Base-by-base conservation (phyloP, 148 eudicot genomes). In the Diospyros kaki region DNA sequence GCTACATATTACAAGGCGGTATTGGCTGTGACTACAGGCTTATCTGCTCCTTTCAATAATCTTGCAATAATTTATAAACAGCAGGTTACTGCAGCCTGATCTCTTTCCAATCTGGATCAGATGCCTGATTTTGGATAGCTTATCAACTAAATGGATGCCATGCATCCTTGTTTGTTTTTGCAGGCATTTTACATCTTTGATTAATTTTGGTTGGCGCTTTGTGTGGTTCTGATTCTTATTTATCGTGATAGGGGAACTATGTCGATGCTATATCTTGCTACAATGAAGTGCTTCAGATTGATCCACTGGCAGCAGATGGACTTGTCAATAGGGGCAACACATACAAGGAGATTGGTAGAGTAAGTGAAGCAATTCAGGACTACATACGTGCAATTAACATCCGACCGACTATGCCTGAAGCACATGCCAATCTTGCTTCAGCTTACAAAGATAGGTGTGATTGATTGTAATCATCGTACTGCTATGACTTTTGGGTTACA, bases 401-500 rank as follows among this genome's bases (percentile, higher is more conserved):
- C 46, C 89, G 98, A 8, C 98, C 98, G 69, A 73, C 84, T 76
- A 88, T 91, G 96, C 93, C 98, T 66, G 98, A 93, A 80, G 97
- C 97, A 82, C 98, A 93, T 86, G 97, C 94, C 60, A 91, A 91
- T 83, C 79, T 93, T 81, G 98, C 98, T 73, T 93, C 97, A 71
- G 98, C 94, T 73, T 91, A 91, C 60, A 93, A 91, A 67, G 97
- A 93, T 80, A 93, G 98, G 98, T 91, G 10, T 6, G 11, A 53
- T 53, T 6, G 10, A 53, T 53, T 53, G 11, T 28, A 28, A 28
- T 28, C 28, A 28, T 28, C 28, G 28, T 53, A 78, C 66, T 66
- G 50, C 46, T 10, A 59, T 50, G 44, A 9, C 59, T 54, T 6
- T 68, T 6, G 11, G 56, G 9, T 53, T 53, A 53, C 56, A 53